Conservation (phyloP, 257 asterid genomes). For the Solanum microdontum region DNA sequence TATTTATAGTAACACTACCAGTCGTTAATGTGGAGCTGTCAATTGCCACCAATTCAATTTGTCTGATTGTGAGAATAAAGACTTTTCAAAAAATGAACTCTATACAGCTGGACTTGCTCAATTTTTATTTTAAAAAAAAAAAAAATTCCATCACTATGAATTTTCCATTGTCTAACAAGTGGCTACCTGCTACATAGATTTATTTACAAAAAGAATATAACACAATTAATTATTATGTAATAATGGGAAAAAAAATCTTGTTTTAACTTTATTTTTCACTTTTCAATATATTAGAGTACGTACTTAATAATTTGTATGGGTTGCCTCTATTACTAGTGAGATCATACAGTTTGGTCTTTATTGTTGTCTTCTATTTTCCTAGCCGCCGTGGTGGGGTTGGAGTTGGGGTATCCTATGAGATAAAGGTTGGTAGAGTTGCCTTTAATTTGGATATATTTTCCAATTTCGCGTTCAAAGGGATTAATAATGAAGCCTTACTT, state of each 20-base stretch:
- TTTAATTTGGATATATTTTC: not conserved
- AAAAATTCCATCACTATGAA: not conserved
- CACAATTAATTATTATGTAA: not conserved
- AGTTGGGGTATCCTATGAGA: not conserved
- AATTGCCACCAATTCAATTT: constrained; percentile 11
- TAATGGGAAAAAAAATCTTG: not conserved
- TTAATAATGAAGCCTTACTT: not conserved
- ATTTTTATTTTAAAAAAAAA: not conserved
- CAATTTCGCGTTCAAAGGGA: not conserved
- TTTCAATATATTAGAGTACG: not conserved
- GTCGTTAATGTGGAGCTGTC: constrained; percentile 40
- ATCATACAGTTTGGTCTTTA: not conserved
- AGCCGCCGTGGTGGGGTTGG: not conserved
- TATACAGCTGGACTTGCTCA: constrained; percentile 29
- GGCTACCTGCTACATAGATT: constrained; percentile 24
- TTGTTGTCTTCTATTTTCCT: not conserved
- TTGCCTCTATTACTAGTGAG: not conserved
- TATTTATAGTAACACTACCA: constrained; percentile 21
- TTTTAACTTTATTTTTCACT: not conserved
- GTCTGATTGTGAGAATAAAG: not conserved
- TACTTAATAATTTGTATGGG: not conserved
- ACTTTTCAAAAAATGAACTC: not conserved
- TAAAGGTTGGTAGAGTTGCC: not conserved
- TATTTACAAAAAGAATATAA: not conserved
- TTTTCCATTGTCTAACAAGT: not conserved